Conservation (phyloP, 805 yeast genomes). For the Pichia pseudocactophila region DNA sequence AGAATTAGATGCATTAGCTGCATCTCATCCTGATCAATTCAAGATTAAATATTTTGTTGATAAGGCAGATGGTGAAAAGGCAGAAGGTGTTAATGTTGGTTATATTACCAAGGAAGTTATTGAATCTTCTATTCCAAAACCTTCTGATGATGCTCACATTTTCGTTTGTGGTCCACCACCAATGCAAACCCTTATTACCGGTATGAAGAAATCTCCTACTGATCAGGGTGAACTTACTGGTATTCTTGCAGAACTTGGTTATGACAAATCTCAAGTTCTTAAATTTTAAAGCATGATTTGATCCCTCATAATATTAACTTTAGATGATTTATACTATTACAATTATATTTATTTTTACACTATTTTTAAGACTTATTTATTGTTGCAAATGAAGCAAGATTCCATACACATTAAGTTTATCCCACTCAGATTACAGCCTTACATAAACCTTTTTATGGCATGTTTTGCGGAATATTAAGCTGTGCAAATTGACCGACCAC, state of each 20-base stretch:
- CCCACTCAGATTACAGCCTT: too few relatives aligned
- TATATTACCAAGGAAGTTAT: slow-evolving; percentile 72
- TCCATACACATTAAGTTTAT: too few relatives aligned
- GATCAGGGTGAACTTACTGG: slow-evolving; percentile 96
- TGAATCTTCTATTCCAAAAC: slow-evolving; percentile 49
- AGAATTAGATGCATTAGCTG: slow-evolving; percentile 63
- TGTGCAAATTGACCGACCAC: too few relatives aligned
- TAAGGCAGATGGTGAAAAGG: slow-evolving; percentile 30
- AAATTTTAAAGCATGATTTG: slow-evolving; percentile 50
- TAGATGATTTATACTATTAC: not conserved
- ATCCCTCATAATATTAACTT: too few relatives aligned
- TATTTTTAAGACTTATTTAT: too few relatives aligned
- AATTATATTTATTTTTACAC: slow-evolving; percentile 5
- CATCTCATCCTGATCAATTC: slow-evolving; percentile 68
- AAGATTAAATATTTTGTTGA: slow-evolving; percentile 75
- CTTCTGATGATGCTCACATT: slow-evolving; percentile 56
- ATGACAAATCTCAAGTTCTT: slow-evolving; percentile 76
- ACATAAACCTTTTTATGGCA: too few relatives aligned
- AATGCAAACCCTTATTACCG: slow-evolving; percentile 79
- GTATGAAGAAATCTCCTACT: slow-evolving; percentile 70
- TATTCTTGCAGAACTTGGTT: slow-evolving; percentile 80
- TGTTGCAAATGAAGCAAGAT: too few relatives aligned
- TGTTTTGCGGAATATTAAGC: too few relatives aligned
- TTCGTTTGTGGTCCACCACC: slow-evolving; percentile 97
- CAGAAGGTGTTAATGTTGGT: slow-evolving; percentile 56